Evolutionary conservation across 2,329 filamentous ascomycete genomes (phyloP), one percentile per base, ranked within the genome.

Genomic region (Scedosporium minutisporum): DNA sequence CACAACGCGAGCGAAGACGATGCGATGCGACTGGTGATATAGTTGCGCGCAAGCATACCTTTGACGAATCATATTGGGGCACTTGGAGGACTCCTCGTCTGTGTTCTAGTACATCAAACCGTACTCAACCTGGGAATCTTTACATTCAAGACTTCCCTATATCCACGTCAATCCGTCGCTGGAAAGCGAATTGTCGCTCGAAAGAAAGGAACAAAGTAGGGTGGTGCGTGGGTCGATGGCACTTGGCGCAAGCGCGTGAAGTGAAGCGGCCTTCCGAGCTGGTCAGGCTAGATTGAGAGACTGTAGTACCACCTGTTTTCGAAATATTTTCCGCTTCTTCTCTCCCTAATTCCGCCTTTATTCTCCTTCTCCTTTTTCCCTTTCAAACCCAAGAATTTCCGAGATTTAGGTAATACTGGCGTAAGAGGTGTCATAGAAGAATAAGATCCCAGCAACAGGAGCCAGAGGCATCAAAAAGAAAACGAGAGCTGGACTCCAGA

Each of bases 41-140:
- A 6, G 23, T 14, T 27, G 53, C n/a, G 23, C 29, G 53, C 29
- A 42, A 62, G 64, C 71, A 60, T 65, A 74, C 72, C 72, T 70
- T 69, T 74, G 72, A 58, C 72, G 67, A 65, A 74, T 74, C 72
- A 74, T 74, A 9, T 62, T 63, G 57, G n/a, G 25, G 33, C 10
- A 38, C 33, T 38, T 12, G 33, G 33, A 38, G 9, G 33, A 38
- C 33, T 38, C 33, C 9, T 38, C 33, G 33, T 10, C 57, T 41
- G 29, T 58, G 16, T 58, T 12, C 33, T 38, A 38, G 33, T 6
- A 38, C 33, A 38, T 38, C 33, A 38, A 38, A 38, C 33, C 33
- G 33, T 14, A 33, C 33, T 38, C 33, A 14, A 38, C 33, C 33
- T 14, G 33, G 33, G 33, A 38, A 38, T 38, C 33, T 38, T 38